Evolutionary conservation across 2,329 filamentous ascomycete genomes (phyloP).

Genomic region (Myotisia sp.): DNA sequence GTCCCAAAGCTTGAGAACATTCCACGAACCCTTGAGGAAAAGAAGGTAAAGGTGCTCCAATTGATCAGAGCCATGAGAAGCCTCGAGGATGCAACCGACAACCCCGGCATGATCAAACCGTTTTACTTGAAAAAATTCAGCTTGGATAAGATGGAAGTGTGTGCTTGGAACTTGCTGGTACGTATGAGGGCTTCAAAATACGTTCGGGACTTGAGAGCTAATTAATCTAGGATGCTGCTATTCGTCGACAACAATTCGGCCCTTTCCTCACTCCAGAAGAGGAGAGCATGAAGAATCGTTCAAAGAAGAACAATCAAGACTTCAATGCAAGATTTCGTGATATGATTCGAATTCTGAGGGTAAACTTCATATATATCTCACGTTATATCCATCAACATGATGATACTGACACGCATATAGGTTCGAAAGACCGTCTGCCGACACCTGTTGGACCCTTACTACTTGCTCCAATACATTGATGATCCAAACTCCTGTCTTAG

Average conservation of each 20-base stretch:
- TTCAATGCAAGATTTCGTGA: constrained; percentile 12
- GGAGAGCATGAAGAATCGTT: constrained; percentile 16
- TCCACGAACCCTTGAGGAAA: constrained; percentile 14
- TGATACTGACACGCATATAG: constrained; percentile 8
- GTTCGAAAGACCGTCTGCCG: constrained; percentile 28
- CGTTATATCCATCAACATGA: not conserved
- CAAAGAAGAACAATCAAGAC: constrained; percentile 7
- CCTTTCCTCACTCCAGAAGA: constrained; percentile 16
- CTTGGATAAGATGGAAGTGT: constrained; percentile 17
- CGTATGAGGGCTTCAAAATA: not conserved
- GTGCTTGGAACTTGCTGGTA: constrained; percentile 23
- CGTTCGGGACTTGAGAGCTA: not conserved
- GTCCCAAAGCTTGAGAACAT: constrained; percentile 17
- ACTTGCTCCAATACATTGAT: constrained; percentile 23
- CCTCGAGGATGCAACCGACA: constrained; percentile 18
- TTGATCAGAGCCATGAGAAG: constrained; percentile 23
- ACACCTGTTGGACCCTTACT: constrained; percentile 24
- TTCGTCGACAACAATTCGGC: constrained; percentile 16
- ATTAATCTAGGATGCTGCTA: constrained; percentile 15
- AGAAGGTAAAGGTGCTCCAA: constrained; percentile 17
- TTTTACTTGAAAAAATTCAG: constrained; percentile 18
- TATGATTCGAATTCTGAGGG: constrained; percentile 13
- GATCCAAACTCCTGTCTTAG: constrained; percentile 18
- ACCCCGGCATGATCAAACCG: constrained; percentile 20
- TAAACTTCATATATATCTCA: constrained; percentile 4